phyloP scores from a whole-genome alignment of 2,329 filamentous ascomycete species.

The Exophiala bonariae region DNA sequence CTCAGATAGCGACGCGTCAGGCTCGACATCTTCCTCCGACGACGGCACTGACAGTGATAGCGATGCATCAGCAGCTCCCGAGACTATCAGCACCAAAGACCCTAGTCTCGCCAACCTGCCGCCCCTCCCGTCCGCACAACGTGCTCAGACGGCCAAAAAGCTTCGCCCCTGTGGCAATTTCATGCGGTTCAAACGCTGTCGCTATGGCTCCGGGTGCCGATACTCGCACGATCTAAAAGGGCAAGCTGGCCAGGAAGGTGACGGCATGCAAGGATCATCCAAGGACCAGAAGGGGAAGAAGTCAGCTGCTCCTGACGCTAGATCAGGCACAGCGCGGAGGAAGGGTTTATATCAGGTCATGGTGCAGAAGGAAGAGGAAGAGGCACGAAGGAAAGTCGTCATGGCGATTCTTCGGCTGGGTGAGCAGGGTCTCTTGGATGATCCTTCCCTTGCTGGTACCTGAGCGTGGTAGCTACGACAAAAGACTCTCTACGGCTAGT shows the following conservation, averaged over 20 bases:
- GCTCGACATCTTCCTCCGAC: slow-evolving; percentile 12
- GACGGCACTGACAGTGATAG: slow-evolving; percentile 33
- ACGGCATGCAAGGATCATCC: background rate
- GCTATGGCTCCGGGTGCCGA: slow-evolving; percentile 41
- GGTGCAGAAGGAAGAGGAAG: slow-evolving; percentile 42
- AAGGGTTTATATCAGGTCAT: slow-evolving; percentile 48
- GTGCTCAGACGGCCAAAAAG: slow-evolving; percentile 22
- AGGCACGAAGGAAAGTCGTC: slow-evolving; percentile 43
- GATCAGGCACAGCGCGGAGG: slow-evolving; percentile 28
- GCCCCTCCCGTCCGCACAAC: slow-evolving; percentile 38
- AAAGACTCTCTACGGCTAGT: too few species aligned
- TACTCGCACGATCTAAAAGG: slow-evolving; percentile 39
- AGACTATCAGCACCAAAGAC: slow-evolving; percentile 42
- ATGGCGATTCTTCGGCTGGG: slow-evolving; percentile 44
- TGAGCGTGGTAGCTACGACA: too few species aligned
- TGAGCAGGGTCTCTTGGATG: slow-evolving; percentile 40
- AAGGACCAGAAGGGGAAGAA: slow-evolving; percentile 3
- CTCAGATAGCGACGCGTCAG: slow-evolving; percentile 18
- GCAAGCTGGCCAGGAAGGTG: background rate
- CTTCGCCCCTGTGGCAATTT: slow-evolving; percentile 41
- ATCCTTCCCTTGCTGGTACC: too few species aligned
- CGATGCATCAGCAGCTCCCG: slow-evolving; percentile 36
- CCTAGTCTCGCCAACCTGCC: slow-evolving; percentile 36
- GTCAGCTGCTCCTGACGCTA: slow-evolving; percentile 31
- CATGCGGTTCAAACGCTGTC: slow-evolving; percentile 42